Evolutionary conservation across 2,329 filamentous ascomycete species (phyloP), one percentile per base, ranked within the genome.

Genomic region (Aspergillus niger): DNA sequence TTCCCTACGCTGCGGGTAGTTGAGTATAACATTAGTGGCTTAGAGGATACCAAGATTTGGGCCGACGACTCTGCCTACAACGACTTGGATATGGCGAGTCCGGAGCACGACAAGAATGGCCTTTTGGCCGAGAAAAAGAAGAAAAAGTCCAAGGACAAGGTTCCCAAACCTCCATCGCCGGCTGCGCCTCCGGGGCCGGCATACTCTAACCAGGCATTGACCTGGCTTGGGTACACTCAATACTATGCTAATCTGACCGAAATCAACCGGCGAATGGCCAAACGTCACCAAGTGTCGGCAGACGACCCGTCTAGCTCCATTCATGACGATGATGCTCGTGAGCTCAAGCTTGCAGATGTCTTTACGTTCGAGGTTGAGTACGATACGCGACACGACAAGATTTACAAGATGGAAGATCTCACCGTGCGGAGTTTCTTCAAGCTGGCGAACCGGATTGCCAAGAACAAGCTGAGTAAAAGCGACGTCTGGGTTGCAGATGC

Each of bases 201-300:
- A 7, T 98, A 99, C 76, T 92, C 89, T 20, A 87, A 90, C 7
- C 95, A 99, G 73, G 81, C 91, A 0, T 81, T 98, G 39, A 91
- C 91, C 0, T 81, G 93, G 63, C 83, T 89, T 3, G 87, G 91
- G 5, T 97, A 92, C 75, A 92, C 87, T 3, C 95, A 99, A 70
- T 97, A 96, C 76, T 97, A 87, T 75, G 92, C 94, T 62, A 99
- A 99, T 74, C 80, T 99, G n/a, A 98, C 94, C 0, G 80, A 86
- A 60, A 89, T 97, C 77, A 96, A 98, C 77, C 91, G 92, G 68
- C 86, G 90, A 61, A 82, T 87, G 51, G 70, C 76, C 1, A 61
- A 60, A 36, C 57, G 44, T 17, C 64, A 65, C 43, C 47, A 59
- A 61, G 24, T 38, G n/a, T 17, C 17, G 44, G 22, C 22, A n/a